These are phyloP conservation scores for Zygosaccharomyces pseudobailii DNA, from an alignment of 1,139 yeast genomes.

Conservation along the genomic window DNA sequence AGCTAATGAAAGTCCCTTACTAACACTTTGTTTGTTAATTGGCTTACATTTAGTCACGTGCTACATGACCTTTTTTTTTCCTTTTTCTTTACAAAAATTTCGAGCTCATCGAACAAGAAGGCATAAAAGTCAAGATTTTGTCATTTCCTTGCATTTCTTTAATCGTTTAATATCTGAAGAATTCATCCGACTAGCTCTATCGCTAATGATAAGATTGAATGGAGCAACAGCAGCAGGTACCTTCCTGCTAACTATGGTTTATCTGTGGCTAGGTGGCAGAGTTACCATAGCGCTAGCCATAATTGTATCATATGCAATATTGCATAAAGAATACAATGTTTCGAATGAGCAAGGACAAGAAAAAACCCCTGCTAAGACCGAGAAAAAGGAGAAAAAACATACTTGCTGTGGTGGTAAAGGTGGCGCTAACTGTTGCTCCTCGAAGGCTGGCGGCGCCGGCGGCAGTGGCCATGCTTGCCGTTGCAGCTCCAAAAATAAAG, in stretches of 20 bases:
- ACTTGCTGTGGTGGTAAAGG: constrained; percentile 29
- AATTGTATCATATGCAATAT: constrained; percentile 28
- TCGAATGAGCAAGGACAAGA: constrained; percentile 1
- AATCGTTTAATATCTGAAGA: too few species aligned
- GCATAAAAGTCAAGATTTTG: not conserved
- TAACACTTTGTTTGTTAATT: not conserved
- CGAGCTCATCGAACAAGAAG: constrained; percentile 2
- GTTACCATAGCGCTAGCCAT: constrained; percentile 32
- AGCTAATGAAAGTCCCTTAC: not conserved
- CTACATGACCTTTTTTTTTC: not conserved
- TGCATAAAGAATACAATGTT: constrained; percentile 14
- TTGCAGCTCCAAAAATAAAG: constrained; percentile 10
- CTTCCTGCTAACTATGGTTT: constrained; percentile 5
- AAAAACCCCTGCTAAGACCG: not conserved
- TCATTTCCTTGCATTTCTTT: too few species aligned
- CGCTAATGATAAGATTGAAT: constrained; percentile 5
- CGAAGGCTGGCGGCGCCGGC: constrained; percentile 10
- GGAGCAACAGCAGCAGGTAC: constrained; percentile 4
- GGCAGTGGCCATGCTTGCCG: constrained; percentile 9
- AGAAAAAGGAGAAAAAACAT: constrained; percentile 11
- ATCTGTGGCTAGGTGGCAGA: constrained; percentile 35
- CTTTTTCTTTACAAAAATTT: not conserved
- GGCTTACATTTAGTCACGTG: not conserved
- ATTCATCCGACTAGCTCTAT: not conserved
- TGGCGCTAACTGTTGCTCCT: constrained; percentile 16